phyloP scores from a whole-genome alignment of 2,329 filamentous ascomycete species.

The Penicillium vulpinum region DNA sequence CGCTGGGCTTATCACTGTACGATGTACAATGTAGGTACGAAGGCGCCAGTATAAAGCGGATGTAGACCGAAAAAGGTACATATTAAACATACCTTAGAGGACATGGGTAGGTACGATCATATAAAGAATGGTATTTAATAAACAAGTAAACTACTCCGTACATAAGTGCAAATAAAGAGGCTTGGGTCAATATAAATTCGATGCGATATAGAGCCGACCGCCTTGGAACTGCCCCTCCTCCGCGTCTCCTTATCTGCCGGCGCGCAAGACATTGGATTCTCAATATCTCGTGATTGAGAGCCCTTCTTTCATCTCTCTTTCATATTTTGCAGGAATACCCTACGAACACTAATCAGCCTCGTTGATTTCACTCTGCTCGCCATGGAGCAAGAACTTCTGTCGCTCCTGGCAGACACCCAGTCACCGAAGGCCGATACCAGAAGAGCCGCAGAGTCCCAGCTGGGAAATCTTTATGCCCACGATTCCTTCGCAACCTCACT shows the following conservation, averaged over 20 bases:
- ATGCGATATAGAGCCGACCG: slow-evolving; percentile 1
- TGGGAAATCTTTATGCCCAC: slow-evolving; percentile 68
- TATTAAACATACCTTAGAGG: too few relatives aligned
- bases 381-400: slow-evolving; percentile 92
- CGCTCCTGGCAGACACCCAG: slow-evolving; percentile 84
- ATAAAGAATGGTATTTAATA: too few relatives aligned
- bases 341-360: background rate
- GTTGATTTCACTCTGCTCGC: slow-evolving; percentile 19
- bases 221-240: slow-evolving; percentile 19
- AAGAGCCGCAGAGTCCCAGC: slow-evolving; percentile 81
- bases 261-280: slow-evolving; percentile 15
- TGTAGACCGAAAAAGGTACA: too few relatives aligned
- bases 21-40: too few relatives aligned
- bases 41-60: too few relatives aligned
- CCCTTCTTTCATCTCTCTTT: background rate
- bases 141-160: too few relatives aligned
- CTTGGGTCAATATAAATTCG: background rate
- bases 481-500: slow-evolving; percentile 76
- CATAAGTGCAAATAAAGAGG: background rate
- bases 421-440: slow-evolving; percentile 72
- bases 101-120: too few relatives aligned
- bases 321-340: background rate
- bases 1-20: too few relatives aligned
- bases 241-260: slow-evolving; percentile 17
- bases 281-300: slow-evolving; percentile 1